Conservation (phyloP, 208 protist species). For the Phytomonas francai region DNA sequence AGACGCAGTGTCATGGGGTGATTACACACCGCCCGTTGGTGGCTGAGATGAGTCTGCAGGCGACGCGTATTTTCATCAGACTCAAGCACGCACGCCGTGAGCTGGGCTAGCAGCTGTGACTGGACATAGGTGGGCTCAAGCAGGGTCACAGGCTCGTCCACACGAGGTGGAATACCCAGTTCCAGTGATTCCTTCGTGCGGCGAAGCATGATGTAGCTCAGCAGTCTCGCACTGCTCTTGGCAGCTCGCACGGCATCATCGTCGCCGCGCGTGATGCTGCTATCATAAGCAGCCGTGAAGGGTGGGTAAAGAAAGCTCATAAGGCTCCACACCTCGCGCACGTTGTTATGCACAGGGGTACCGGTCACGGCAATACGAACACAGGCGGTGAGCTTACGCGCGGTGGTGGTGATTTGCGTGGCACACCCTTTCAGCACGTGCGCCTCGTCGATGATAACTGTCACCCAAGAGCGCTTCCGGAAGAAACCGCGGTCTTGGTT, state of each 20-base stretch:
- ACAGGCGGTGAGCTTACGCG: constrained; percentile 72
- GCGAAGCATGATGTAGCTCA: constrained; percentile 92
- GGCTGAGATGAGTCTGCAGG: constrained; percentile 43
- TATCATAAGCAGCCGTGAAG: constrained; percentile 57
- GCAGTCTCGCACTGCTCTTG: constrained; percentile 52
- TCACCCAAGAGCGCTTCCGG: constrained; percentile 84
- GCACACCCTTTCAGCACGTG: constrained; percentile 92
- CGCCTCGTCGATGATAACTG: constrained; percentile 94
- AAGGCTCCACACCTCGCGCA: constrained; percentile 93
- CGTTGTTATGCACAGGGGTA: constrained; percentile 96
- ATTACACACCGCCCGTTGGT: constrained; percentile 80
- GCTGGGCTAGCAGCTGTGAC: constrained; percentile 58
- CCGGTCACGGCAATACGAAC: constrained; percentile 88
- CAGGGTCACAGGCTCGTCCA: constrained; percentile 75
- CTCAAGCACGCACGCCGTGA: constrained; percentile 48
- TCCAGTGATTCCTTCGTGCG: constrained; percentile 96
- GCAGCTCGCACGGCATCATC: constrained; percentile 45
- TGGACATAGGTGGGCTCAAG: constrained; percentile 69
- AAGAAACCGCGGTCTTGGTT: constrained; percentile 77
- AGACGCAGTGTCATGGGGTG: constrained; percentile 74
- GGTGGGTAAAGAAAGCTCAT: constrained; percentile 93
- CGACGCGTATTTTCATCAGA: constrained; percentile 14
- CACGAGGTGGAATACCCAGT: constrained; percentile 94
- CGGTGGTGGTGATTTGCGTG: constrained; percentile 42
- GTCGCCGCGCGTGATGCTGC: constrained; percentile 18